These are phyloP conservation scores for Aspergillus amoenus DNA, from an alignment of 2,329 filamentous ascomycete species.

Conservation along the genomic window DNA sequence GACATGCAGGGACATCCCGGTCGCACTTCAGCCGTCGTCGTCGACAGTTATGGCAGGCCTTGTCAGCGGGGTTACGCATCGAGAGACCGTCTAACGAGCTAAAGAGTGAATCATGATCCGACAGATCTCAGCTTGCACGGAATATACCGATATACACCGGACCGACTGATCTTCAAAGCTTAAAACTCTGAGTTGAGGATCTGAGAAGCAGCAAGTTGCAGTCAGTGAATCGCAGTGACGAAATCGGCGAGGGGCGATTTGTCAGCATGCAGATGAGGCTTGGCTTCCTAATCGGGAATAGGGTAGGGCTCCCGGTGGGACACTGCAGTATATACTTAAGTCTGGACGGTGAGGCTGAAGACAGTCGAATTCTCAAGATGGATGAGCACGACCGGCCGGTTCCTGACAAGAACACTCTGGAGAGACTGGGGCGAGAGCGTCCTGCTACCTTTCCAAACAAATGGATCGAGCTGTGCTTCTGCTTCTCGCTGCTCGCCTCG, in stretches of 20 bases:
- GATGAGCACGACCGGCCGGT: background rate
- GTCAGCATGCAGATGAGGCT: background rate
- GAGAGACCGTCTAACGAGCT: background rate
- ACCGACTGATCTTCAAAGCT: no score
- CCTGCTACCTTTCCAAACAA: background rate
- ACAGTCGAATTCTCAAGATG: background rate
- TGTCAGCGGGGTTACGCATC: conserved; percentile 2
- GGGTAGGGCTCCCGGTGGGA: background rate
- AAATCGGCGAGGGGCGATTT: background rate
- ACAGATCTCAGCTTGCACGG: background rate
- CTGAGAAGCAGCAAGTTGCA: no score
- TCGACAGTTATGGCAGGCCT: conserved; percentile 14
- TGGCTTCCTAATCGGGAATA: background rate
- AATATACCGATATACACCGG: no score
- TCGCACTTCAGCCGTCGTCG: conserved; percentile 11
- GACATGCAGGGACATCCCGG: background rate
- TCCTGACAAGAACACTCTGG: background rate
- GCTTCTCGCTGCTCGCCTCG: background rate
- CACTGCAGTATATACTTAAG: no score
- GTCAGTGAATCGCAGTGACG: background rate
- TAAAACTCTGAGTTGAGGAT: no score
- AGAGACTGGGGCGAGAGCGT: background rate
- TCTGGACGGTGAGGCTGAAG: background rate
- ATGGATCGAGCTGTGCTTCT: conserved; percentile 4
- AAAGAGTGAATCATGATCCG: background rate